phyloP scores from a whole-genome alignment of 2,329 filamentous ascomycete genomes.

The Fusarium palustre region DNA sequence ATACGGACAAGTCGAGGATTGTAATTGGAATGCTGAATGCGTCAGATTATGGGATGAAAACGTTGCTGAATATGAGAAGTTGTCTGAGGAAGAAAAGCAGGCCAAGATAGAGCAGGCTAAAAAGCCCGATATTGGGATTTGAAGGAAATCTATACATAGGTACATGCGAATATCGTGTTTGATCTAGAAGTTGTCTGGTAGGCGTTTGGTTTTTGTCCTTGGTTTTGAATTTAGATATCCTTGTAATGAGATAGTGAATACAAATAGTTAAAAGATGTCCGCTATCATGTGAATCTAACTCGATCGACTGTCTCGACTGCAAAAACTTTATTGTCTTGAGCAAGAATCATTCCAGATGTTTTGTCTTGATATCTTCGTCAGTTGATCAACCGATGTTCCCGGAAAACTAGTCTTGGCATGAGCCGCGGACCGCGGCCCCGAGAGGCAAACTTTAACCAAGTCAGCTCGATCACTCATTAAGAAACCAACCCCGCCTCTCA shows the following conservation, averaged over 20 bases:
- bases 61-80: slow-evolving; percentile 68
- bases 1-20: slow-evolving; percentile 76
- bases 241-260: slow-evolving; percentile 2
- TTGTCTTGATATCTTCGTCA: neutral
- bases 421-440: slow-evolving; percentile 19
- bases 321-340: neutral
- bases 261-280: neutral
- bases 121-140: slow-evolving; percentile 18
- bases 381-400: neutral
- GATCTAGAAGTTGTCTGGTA: slow-evolving; percentile 8
- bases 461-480: neutral
- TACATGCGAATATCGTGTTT: slow-evolving; percentile 2
- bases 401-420: slow-evolving; percentile 24
- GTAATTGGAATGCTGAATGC: slow-evolving; percentile 76
- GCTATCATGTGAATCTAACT: neutral
- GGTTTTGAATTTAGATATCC: slow-evolving; percentile 13
- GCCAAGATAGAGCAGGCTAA: slow-evolving; percentile 56
- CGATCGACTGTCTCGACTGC: neutral
- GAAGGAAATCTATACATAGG: neutral
- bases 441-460: neutral
- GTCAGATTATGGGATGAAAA: slow-evolving; percentile 74
- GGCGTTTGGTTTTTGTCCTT: slow-evolving; percentile 21
- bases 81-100: slow-evolving; percentile 70
- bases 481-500: slow-evolving; percentile 28
- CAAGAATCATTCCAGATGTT: neutral